Percentiles rank a stretch among this genome's conserved stretches.
phyloP scores from a whole-genome alignment of 1,284 basidiomycete species.

The Papiliotrema nemorosa region DNA sequence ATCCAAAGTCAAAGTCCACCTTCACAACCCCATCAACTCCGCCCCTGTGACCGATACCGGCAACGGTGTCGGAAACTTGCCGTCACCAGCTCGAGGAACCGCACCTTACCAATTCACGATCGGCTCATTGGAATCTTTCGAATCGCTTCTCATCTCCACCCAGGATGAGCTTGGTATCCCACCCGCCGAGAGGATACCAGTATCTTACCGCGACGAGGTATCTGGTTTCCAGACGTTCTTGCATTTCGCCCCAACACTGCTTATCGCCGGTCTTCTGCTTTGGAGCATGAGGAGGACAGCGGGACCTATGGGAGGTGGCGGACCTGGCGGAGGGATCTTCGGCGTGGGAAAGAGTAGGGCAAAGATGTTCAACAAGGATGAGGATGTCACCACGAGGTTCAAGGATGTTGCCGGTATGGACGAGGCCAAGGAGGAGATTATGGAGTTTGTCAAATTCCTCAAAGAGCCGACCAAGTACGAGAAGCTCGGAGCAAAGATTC shows the following conservation, averaged over 20 bases:
- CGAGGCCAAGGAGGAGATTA: slow-evolving; percentile 99
- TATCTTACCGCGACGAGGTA: slow-evolving; percentile 94
- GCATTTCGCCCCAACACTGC: slow-evolving; percentile 89
- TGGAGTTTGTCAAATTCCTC: slow-evolving; percentile 99
- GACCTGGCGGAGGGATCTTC: slow-evolving; percentile 86
- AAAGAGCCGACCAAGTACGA: slow-evolving; percentile 95
- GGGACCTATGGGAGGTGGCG: slow-evolving; percentile 56
- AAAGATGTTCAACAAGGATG: slow-evolving; percentile 96
- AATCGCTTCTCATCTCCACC: slow-evolving; percentile 88
- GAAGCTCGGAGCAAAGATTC: slow-evolving; percentile 96
- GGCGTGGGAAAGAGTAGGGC: slow-evolving; percentile 95
- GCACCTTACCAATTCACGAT: slow-evolving; percentile 86
- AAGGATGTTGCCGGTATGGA: slow-evolving; percentile 98
- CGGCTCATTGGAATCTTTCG: slow-evolving; percentile 95
- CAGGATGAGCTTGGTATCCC: slow-evolving; percentile 91
- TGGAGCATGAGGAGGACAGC: slow-evolving; percentile 73
- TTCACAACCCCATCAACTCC: slow-evolving; percentile 42
- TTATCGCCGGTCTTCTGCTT: slow-evolving; percentile 84
- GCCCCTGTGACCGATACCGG: slow-evolving; percentile 7
- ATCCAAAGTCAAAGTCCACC: slow-evolving; percentile 62
- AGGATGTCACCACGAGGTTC: slow-evolving; percentile 89
- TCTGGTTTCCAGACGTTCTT: slow-evolving; percentile 76
- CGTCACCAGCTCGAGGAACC: slow-evolving; percentile 45
- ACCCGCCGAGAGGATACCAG: slow-evolving; percentile 87
- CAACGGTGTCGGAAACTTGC: slow-evolving; percentile 12